Percentiles rank a stretch among this genome's conserved stretches.
Conservation (phyloP, 345 rosid species). For the Syzygium aromaticum region DNA sequence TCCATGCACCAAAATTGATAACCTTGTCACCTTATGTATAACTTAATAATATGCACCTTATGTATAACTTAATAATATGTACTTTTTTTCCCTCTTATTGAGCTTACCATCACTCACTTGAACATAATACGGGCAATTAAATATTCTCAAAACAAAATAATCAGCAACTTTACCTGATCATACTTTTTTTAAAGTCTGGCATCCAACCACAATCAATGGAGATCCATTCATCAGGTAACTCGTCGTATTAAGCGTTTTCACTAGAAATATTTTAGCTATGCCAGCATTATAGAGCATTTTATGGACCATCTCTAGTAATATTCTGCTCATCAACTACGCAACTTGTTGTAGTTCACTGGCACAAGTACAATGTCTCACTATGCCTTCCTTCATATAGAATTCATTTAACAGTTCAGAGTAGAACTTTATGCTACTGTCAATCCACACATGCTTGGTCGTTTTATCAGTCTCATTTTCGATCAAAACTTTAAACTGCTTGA, state of each 20-base stretch:
- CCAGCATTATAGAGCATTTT: background rate
- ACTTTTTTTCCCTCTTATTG: background rate
- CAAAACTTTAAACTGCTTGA: background rate
- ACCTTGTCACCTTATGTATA: background rate
- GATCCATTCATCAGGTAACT: background rate
- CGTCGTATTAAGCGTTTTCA: fast-evolving
- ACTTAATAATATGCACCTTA: background rate
- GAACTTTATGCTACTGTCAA: background rate
- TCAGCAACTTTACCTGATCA: fast-evolving
- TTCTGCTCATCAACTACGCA: background rate
- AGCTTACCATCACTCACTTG: background rate
- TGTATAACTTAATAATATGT: background rate
- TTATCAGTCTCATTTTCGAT: background rate
- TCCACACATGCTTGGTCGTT: background rate
- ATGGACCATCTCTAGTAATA: background rate
- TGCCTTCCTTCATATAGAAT: background rate
- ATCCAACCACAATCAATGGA: background rate
- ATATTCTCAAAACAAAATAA: background rate
- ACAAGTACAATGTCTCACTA: background rate
- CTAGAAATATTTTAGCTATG: background rate
- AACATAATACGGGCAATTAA: background rate
- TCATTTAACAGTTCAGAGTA: background rate
- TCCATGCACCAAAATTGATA: background rate
- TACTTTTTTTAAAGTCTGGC: background rate
- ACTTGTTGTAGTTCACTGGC: background rate